Base-by-base conservation (phyloP, 331 rosid species). In the Stylosanthes scabra region DNA sequence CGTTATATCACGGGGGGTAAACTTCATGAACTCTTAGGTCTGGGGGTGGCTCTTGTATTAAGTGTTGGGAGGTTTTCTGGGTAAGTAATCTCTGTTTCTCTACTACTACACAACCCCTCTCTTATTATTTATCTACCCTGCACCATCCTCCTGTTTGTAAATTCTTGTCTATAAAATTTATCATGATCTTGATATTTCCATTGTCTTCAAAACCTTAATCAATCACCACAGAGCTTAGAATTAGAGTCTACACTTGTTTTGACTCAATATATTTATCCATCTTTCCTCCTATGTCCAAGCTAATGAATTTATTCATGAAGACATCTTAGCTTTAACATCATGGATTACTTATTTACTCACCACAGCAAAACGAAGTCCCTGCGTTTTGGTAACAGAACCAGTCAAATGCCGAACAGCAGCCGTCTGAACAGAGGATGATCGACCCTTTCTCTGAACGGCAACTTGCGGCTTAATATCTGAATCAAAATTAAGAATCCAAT, bases 311-410 rank as follows among this genome's bases (percentile, higher is more conserved):
- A 40, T 50, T 68, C 57, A 59, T 51, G 49, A 29, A 46, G 31
- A 12, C 28, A 56, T 67, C 37, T 58, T 52, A 16, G 25, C 29
- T n/a, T 55, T 40, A 41, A 27, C 40, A 46, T 20, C 59, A 58
- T 9, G 66, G 61, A 37, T 25, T 65, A 72, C 80, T 71, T 56
- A 91, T 96, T 31, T 58, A 72, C 81, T 68, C 52, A 93, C 97
- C 80, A 95, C 86, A 62, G 93, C 97, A 41, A 91, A 91, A 76
- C 97, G 93, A 44, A 91, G 94, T 69, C 97, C 99, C 15, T 79
- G 77, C 27, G 97, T 56, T 66, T 51, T 74, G 59, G 85, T 80
- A 63, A 90, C 86, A 65, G 99, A 91, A 14, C 99, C 99, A 93
- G 83, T 89, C 61, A 94, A 76, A 59, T 94, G 87, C 68, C 87